Percentiles rank a stretch among this genome's conserved stretches.
Evolutionary conservation across 2,329 filamentous ascomycete genomes (phyloP).

Genomic region (Epichloe hybrida): DNA sequence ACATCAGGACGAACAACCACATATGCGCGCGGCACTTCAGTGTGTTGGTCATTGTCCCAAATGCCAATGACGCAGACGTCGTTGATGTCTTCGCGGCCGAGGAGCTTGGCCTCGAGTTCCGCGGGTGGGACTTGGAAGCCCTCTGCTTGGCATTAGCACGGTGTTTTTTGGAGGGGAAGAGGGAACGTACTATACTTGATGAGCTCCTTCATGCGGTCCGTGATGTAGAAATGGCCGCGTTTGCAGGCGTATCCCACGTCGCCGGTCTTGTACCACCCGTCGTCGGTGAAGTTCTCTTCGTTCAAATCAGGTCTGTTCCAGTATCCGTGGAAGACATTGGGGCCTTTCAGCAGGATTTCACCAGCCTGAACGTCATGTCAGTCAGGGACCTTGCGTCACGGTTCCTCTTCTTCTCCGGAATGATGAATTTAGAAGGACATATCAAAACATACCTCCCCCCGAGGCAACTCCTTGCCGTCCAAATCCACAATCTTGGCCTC

Average conservation of each 20-base stretch:
- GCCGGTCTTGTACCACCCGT: conserved; percentile 84
- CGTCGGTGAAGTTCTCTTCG: conserved; percentile 53
- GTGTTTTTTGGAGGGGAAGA: too few species aligned
- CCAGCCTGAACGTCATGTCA: conserved; percentile 16
- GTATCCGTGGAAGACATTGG: conserved; percentile 62
- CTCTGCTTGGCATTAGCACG: conserved; percentile 32
- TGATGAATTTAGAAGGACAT: too few species aligned
- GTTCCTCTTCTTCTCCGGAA: not conserved
- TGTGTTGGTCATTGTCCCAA: conserved; percentile 42
- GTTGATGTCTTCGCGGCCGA: conserved; percentile 28
- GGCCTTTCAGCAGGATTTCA: conserved; percentile 67
- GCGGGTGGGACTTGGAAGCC: conserved; percentile 59
- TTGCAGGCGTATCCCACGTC: conserved; percentile 71
- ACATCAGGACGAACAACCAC: conserved; percentile 24
- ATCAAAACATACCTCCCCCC: conserved; percentile 26
- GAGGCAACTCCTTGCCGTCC: conserved; percentile 39
- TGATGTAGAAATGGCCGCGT: conserved; percentile 77
- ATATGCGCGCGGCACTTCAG: conserved; percentile 49
- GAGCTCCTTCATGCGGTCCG: conserved; percentile 66
- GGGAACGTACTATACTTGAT: conserved; percentile 36
- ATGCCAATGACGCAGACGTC: conserved; percentile 55
- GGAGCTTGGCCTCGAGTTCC: conserved; percentile 42
- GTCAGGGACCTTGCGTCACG: not conserved
- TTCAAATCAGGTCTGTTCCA: conserved; percentile 61
- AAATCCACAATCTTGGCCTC: conserved; percentile 67